Percentiles rank a stretch among this genome's conserved stretches.
Evolutionary conservation across 2,329 filamentous ascomycete species (phyloP).

Genomic region (Colletotrichum spaethianum): DNA sequence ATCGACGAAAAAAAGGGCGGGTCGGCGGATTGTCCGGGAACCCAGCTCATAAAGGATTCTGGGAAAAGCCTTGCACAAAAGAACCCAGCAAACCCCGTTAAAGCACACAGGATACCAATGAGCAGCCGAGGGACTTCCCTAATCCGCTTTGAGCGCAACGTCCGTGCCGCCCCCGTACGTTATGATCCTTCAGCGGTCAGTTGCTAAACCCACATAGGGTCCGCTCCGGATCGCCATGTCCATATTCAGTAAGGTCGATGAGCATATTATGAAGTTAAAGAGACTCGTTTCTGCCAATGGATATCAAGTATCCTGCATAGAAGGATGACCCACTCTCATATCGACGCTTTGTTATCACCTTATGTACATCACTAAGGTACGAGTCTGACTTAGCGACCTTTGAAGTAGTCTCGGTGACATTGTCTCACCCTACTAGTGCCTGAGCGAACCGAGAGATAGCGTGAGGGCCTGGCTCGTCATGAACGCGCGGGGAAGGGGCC

Average conservation of each 20-base stretch:
- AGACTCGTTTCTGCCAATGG: neutral
- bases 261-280: neutral
- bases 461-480: neutral
- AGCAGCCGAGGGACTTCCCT: neutral
- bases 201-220: neutral
- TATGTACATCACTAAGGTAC: neutral
- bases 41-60: constrained; percentile 23
- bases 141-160: constrained; percentile 23
- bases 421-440: neutral
- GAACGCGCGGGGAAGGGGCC: constrained; percentile 3
- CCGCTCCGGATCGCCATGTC: constrained; percentile 9
- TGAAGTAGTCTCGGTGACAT: neutral
- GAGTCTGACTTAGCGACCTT: constrained; percentile 1
- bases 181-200: neutral
- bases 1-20: neutral
- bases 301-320: neutral
- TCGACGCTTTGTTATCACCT: constrained; percentile 1
- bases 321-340: neutral
- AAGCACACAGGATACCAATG: neutral
- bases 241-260: neutral
- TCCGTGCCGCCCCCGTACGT: constrained; percentile 24
- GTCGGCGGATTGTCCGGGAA: constrained; percentile 24
- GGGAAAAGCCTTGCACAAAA: constrained; percentile 22
- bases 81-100: neutral
- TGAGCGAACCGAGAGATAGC: neutral